Evolutionary conservation across 805 yeast species (phyloP).

Genomic region (Wickerhamiella lipophila): DNA sequence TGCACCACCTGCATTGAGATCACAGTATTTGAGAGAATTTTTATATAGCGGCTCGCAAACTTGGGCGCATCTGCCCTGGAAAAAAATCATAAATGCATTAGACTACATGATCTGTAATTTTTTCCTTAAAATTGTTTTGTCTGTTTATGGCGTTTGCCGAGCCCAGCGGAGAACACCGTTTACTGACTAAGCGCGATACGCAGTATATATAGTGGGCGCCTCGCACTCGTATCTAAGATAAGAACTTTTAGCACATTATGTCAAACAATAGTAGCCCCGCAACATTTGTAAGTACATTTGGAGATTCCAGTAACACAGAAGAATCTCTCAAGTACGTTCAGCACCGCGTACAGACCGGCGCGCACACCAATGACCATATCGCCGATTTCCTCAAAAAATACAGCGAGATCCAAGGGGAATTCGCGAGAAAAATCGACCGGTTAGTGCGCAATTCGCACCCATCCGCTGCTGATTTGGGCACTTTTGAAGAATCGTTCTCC

Average conservation of each 20-base stretch:
- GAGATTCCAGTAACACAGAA: background rate
- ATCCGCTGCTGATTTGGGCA: constrained; percentile 2
- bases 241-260: background rate
- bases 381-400: constrained; percentile 49
- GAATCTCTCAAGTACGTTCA: constrained; percentile 5
- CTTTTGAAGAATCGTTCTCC: constrained; percentile 8
- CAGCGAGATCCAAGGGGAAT: constrained; percentile 36
- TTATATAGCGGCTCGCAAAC: too few relatives aligned
- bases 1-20: too few relatives aligned
- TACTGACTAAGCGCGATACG: background rate
- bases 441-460: constrained; percentile 6
- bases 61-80: too few relatives aligned
- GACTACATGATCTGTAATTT: too few relatives aligned
- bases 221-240: background rate
- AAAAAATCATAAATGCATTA: too few relatives aligned
- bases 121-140: too few relatives aligned
- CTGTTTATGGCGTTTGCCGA: background rate
- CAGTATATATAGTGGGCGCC: background rate
- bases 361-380: constrained; percentile 45
- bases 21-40: too few relatives aligned
- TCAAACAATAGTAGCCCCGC: background rate
- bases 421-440: constrained; percentile 36
- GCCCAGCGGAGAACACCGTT: background rate
- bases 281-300: constrained; percentile 1
- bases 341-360: constrained; percentile 43